phyloP scores from a whole-genome alignment of 2,329 filamentous ascomycete genomes.

The Davidsoniella australis region DNA sequence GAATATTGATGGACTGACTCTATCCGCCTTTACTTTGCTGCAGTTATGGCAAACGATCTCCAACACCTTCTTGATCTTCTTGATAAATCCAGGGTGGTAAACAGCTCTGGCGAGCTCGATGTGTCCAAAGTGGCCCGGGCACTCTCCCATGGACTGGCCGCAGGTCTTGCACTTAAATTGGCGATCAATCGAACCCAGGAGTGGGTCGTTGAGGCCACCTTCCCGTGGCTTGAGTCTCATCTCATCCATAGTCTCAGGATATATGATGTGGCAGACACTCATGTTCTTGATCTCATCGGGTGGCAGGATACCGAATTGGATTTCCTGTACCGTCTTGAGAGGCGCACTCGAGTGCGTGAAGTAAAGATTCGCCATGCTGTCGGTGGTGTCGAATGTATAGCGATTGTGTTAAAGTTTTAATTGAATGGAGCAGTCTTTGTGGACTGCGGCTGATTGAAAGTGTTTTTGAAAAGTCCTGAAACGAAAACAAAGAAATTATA shows the following conservation, averaged over 20 bases:
- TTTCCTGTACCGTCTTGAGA: constrained; percentile 94
- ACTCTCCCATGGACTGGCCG: constrained; percentile 87
- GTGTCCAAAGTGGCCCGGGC: constrained; percentile 94
- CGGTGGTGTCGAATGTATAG: constrained; percentile 16
- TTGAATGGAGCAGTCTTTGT: neutral
- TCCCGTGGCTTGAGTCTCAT: constrained; percentile 78
- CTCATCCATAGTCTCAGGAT: constrained; percentile 99
- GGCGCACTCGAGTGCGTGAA: constrained; percentile 88
- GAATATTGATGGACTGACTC: constrained; percentile 58
- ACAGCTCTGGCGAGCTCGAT: constrained; percentile 95
- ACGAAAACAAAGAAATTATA: neutral
- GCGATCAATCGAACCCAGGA: constrained; percentile 89
- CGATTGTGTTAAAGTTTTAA: neutral
- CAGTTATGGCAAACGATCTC: constrained; percentile 99
- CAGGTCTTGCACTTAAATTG: constrained; percentile 94
- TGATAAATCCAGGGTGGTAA: constrained; percentile 89
- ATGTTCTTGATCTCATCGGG: constrained; percentile 98
- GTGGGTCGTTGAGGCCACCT: constrained; percentile 84
- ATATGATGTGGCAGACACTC: constrained; percentile 91
- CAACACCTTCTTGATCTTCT: constrained; percentile 97
- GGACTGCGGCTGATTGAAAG: too few relatives aligned
- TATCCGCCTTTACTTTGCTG: constrained; percentile 91
- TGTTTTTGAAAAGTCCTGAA: too few relatives aligned
- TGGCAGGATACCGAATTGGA: constrained; percentile 94
- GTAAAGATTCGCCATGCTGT: constrained; percentile 77